phyloP scores from a whole-genome alignment of 1,284 basidiomycete genomes.

The Cystobasidium sp. region DNA sequence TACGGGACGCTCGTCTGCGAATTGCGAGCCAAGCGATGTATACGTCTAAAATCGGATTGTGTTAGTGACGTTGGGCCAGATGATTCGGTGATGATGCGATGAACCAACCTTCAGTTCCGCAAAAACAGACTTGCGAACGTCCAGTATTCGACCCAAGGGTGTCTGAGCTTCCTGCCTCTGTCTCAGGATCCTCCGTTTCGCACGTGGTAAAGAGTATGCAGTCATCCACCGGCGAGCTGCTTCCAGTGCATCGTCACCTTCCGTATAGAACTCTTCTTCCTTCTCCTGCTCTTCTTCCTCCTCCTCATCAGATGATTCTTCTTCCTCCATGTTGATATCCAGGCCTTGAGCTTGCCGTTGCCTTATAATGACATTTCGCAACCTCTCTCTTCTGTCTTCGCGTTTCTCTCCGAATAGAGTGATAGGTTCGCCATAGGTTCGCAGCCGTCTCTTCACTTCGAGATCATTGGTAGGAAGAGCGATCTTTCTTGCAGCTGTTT shows the following conservation, averaged over 20 bases:
- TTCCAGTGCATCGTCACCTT: conserved; percentile 82
- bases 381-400: conserved; percentile 78
- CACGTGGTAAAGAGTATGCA: conserved; percentile 90
- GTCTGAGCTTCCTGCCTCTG: conserved; percentile 85
- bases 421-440: conserved; percentile 93
- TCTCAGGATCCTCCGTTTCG: conserved; percentile 84
- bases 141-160: conserved; percentile 87
- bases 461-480: conserved; percentile 97
- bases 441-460: conserved; percentile 81
- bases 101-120: conserved; percentile 78
- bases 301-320: conserved; percentile 16
- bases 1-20: conserved; percentile 93
- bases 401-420: conserved; percentile 91
- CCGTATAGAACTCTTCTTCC: conserved; percentile 95
- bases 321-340: conserved; percentile 51
- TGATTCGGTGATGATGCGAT: conserved; percentile 16
- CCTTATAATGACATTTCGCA: conserved; percentile 85
- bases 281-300: conserved; percentile 57
- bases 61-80: neutral
- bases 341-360: conserved; percentile 74
- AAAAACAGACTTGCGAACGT: conserved; percentile 86
- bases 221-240: conserved; percentile 82
- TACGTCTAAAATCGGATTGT: conserved; percentile 66
- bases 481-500: conserved; percentile 88
- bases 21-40: conserved; percentile 92